phyloP scores from a whole-genome alignment of 2,329 filamentous ascomycete species.

The Pseudogymnoascus sp. region DNA sequence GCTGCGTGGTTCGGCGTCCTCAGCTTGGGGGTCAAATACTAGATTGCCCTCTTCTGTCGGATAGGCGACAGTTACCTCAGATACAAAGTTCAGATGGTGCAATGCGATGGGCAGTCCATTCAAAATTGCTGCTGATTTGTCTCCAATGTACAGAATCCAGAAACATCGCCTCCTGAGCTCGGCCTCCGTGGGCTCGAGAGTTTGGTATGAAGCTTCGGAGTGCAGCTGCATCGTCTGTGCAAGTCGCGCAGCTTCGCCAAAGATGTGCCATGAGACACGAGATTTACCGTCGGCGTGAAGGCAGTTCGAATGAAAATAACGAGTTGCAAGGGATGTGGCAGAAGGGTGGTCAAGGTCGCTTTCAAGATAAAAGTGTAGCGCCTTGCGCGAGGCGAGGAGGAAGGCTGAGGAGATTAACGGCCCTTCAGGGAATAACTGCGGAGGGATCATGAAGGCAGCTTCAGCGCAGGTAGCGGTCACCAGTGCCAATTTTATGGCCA shows the following conservation, averaged over 20 bases:
- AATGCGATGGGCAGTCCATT: conserved; percentile 38
- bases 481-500: conserved; percentile 29
- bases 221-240: conserved; percentile 38
- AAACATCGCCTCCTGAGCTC: conserved; percentile 18
- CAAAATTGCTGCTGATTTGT: conserved; percentile 16
- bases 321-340: conserved; percentile 36
- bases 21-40: conserved; percentile 15
- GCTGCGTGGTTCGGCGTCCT: conserved; percentile 19
- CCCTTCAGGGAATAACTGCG: conserved; percentile 34
- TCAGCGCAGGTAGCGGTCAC: conserved; percentile 39
- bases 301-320: conserved; percentile 40
- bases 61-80: conserved; percentile 32
- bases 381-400: conserved; percentile 34
- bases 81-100: conserved; percentile 36
- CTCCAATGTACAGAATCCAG: conserved; percentile 15
- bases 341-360: conserved; percentile 36
- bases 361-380: conserved; percentile 34
- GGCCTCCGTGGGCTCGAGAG: conserved; percentile 32
- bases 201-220: conserved; percentile 33
- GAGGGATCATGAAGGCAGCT: conserved; percentile 34
- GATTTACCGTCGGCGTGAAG: conserved; percentile 37
- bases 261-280: conserved; percentile 38
- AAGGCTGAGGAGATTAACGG: conserved; percentile 25
- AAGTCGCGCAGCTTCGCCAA: conserved; percentile 37
- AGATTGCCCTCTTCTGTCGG: conserved; percentile 21